Conservation (phyloP, 192 early-diverging fungal species). For the Geranomyces michiganensis region DNA sequence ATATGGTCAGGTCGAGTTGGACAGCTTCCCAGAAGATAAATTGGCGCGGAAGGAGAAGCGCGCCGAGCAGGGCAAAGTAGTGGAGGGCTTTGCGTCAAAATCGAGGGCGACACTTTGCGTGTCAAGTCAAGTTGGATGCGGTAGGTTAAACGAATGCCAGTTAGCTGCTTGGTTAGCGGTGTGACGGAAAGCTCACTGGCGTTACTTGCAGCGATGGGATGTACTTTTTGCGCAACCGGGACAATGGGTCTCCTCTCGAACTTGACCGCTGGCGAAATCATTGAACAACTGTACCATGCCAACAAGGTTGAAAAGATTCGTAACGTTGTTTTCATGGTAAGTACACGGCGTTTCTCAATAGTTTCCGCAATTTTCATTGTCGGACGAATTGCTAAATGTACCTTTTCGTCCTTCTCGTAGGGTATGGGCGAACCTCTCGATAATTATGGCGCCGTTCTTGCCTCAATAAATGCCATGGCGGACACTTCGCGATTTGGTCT, state of each 20-base stretch:
- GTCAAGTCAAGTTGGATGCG: slow-evolving; percentile 57
- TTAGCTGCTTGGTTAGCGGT: too few relatives aligned
- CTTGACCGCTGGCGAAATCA: slow-evolving; percentile 55
- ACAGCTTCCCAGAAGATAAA: slow-evolving; percentile 49
- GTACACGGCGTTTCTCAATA: too few relatives aligned
- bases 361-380: too few relatives aligned
- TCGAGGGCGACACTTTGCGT: slow-evolving; percentile 58
- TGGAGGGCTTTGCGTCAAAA: slow-evolving; percentile 45
- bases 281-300: slow-evolving; percentile 59
- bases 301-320: slow-evolving; percentile 54
- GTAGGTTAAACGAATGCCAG: too few relatives aligned
- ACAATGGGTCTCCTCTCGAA: slow-evolving; percentile 60
- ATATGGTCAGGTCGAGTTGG: slow-evolving; percentile 53
- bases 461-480: slow-evolving; percentile 51
- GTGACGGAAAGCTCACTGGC: too few relatives aligned
- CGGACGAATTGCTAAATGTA: slow-evolving; percentile 4
- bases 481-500: slow-evolving; percentile 51
- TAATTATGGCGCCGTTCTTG: slow-evolving; percentile 53
- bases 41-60: slow-evolving; percentile 26
- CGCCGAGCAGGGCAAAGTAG: slow-evolving; percentile 29
- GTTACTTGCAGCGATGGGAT: slow-evolving; percentile 46
- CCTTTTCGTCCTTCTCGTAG: slow-evolving; percentile 34
- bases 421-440: slow-evolving; percentile 66
- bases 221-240: slow-evolving; percentile 63
- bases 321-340: slow-evolving; percentile 46